Evolutionary conservation across 345 rosid genomes (phyloP), one percentile per base, ranked within the genome.

Genomic region (Excoecaria cochinchinensis): DNA sequence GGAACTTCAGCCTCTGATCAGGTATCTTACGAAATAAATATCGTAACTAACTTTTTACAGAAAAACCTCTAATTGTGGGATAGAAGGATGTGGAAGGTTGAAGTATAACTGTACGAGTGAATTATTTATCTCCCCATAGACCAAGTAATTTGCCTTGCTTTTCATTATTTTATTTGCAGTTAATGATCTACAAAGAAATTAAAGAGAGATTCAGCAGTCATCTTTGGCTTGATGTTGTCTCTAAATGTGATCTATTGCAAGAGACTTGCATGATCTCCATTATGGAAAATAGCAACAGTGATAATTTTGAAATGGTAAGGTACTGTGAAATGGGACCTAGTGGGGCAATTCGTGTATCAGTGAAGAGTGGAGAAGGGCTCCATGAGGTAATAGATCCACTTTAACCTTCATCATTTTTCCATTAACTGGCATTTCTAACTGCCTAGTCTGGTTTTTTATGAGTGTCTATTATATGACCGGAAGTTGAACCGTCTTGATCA

Each of bases 1-100:
- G 99, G 99, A 62, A 95, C 87, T 70, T 89, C 98, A 2, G 87
- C 91, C 21, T 92, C 98, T 82, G 92, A 93, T 85, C 98, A 95
- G 99, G 99, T 91, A 83, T 62, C 47, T 40, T 56, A 14, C 14
- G 59, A 42, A 19, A 7, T 15, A 39, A 17, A 11, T 64, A 21
- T 66, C 56, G 8, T 2, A 46, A 72, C 58, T 62, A 19, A 59
- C 69, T 22, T 39, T 38, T 31, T 17, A 12, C 1, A 14, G 13
- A 53, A 40, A 40, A 19, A 21, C 48, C 44, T 67, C 53, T 3
- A 70, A 53, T 70, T 36, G 39, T 51, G 40, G 21, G 24, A 53
- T 14, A 52, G 40, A 25, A 52, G 46, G 65, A 31, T 47, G 16
- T 9, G 44, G 4, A 64, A 15, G 42, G 11, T 69, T 52, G 4